Evolutionary conservation across 192 early-diverging fungal genomes (phyloP).

Genomic region (Phycomyces blakesleeanus): DNA sequence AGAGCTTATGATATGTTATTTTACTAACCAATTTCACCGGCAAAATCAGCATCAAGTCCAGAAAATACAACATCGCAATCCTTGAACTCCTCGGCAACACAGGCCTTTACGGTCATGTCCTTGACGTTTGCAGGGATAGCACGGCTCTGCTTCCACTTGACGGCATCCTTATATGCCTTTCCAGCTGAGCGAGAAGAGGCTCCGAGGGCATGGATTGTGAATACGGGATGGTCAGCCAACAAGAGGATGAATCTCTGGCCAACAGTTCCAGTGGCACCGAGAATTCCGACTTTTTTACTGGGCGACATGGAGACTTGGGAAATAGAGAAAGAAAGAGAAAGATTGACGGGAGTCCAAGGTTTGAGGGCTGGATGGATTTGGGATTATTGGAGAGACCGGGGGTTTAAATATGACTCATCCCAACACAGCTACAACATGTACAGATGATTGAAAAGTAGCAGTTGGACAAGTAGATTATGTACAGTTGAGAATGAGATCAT

Average conservation of each 20-base stretch:
- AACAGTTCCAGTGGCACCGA: slow-evolving; percentile 97
- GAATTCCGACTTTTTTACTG: slow-evolving; percentile 72
- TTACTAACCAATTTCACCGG: slow-evolving; percentile 78
- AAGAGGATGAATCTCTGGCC: slow-evolving; percentile 96
- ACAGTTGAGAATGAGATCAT: too few species aligned
- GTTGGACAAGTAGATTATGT: too few species aligned
- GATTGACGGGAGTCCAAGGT: background rate
- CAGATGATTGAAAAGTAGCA: too few species aligned
- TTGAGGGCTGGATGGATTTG: background rate
- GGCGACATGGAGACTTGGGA: slow-evolving; percentile 11
- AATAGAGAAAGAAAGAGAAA: slow-evolving; percentile 10
- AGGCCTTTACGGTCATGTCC: slow-evolving; percentile 59
- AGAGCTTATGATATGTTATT: background rate
- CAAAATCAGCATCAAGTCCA: slow-evolving; percentile 90
- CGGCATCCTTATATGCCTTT: slow-evolving; percentile 73
- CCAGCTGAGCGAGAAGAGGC: slow-evolving; percentile 90
- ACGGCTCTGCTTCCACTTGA: slow-evolving; percentile 87
- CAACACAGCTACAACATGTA: background rate
- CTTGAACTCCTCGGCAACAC: slow-evolving; percentile 71
- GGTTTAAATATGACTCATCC: background rate
- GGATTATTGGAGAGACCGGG: background rate
- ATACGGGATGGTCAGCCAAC: slow-evolving; percentile 80
- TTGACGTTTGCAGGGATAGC: slow-evolving; percentile 63
- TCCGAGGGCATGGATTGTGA: slow-evolving; percentile 84
- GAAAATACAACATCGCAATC: slow-evolving; percentile 93